Percentiles rank a stretch among this genome's conserved stretches.
Evolutionary conservation across 192 early-diverging fungal genomes (phyloP).

Genomic region (Backusella liffmaniae): DNA sequence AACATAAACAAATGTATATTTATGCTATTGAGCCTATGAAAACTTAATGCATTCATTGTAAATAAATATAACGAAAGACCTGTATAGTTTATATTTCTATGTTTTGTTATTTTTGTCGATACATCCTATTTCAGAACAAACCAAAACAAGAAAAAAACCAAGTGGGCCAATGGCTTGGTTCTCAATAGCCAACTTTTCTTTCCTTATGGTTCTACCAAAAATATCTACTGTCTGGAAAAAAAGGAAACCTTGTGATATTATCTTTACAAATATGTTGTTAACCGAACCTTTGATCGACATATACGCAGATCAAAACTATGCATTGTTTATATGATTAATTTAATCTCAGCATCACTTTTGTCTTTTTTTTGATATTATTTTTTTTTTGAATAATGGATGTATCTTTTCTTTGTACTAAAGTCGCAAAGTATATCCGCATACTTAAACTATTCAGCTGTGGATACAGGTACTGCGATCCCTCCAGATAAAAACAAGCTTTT

Average conservation of each 20-base stretch:
- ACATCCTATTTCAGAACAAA: not conserved
- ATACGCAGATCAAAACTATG: not conserved
- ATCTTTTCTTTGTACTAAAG: not conserved
- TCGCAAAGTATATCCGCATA: not conserved
- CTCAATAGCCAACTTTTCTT: not conserved
- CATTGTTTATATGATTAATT: not conserved
- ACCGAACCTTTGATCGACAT: not conserved
- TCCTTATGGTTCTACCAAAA: not conserved
- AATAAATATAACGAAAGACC: too few species aligned
- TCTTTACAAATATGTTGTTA: not conserved
- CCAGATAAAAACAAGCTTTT: not conserved
- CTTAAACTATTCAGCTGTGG: not conserved
- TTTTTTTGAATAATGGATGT: not conserved
- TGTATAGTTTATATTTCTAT: not conserved
- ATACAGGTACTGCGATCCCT: too few species aligned
- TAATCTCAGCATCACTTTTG: not conserved
- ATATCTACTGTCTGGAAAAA: not conserved
- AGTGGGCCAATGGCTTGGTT: not conserved
- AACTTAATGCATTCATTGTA: not conserved
- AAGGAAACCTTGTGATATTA: not conserved
- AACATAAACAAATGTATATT: not conserved
- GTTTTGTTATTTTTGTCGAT: not conserved
- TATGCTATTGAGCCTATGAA: not conserved
- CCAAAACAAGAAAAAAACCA: not conserved
- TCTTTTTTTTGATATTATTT: not conserved